Evolutionary conservation across 805 yeast genomes (phyloP).

Genomic region (Saturnispora silvae): DNA sequence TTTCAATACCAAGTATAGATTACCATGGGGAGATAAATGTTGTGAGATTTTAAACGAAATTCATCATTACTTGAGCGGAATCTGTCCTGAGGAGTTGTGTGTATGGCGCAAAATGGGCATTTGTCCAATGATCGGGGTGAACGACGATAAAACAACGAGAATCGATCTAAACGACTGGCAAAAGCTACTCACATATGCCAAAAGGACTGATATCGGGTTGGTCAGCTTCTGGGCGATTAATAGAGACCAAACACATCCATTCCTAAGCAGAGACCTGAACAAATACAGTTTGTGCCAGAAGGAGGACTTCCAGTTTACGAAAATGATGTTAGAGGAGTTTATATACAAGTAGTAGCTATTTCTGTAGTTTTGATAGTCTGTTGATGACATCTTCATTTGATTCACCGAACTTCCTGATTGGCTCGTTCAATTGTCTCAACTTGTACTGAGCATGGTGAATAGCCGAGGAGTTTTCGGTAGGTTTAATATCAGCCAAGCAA

Average conservation of each 20-base stretch:
- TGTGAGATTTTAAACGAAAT: too few species aligned
- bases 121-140: constrained; percentile 27
- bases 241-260: constrained; percentile 20
- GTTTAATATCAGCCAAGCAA: constrained; percentile 5
- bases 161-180: constrained; percentile 20
- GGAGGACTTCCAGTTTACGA: constrained; percentile 16
- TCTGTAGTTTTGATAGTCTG: constrained; percentile 11
- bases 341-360: constrained; percentile 4
- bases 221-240: constrained; percentile 26
- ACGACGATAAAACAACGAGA: constrained; percentile 20
- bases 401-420: constrained; percentile 19
- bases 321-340: constrained; percentile 7
- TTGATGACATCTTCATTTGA: constrained; percentile 16
- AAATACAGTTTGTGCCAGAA: constrained; percentile 18
- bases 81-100: too few species aligned
- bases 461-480: constrained; percentile 12
- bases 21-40: constrained; percentile 23
- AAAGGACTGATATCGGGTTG: constrained; percentile 16
- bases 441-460: constrained; percentile 15
- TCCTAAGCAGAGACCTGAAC: too few species aligned
- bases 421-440: constrained; percentile 14
- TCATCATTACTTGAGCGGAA: too few species aligned
- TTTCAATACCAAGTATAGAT: constrained; percentile 19
- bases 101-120: constrained; percentile 21
- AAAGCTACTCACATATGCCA: constrained; percentile 15